These are phyloP conservation scores for Boletus reticuloceps DNA, from an alignment of 768 basidiomycete genomes.

Conservation along the genomic window DNA sequence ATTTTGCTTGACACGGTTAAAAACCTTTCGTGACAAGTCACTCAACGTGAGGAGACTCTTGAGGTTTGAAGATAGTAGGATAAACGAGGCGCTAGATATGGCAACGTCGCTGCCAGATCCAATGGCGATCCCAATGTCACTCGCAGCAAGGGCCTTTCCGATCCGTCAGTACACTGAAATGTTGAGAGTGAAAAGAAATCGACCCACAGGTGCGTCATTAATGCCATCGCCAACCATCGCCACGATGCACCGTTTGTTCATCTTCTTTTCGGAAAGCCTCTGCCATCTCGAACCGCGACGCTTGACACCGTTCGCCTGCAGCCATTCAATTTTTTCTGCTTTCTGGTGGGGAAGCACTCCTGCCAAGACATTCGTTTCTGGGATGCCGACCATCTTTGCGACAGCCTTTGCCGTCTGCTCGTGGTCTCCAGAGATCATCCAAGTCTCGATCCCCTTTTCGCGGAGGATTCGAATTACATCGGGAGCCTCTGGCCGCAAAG, in stretches of 20 bases:
- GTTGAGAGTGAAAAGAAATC: neutral
- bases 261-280: constrained; percentile 16
- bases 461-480: constrained; percentile 54
- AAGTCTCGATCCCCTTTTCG: constrained; percentile 54
- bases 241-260: constrained; percentile 43
- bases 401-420: constrained; percentile 69
- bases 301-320: constrained; percentile 45
- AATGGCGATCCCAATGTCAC: constrained; percentile 61
- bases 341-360: constrained; percentile 83
- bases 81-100: constrained; percentile 76
- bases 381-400: constrained; percentile 64
- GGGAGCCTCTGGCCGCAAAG: constrained; percentile 56
- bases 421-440: constrained; percentile 85
- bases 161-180: constrained; percentile 2
- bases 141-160: constrained; percentile 48
- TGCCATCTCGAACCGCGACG: constrained; percentile 30
- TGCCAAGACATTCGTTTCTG: constrained; percentile 67
- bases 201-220: constrained; percentile 54
- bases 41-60: constrained; percentile 55
- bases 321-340: constrained; percentile 58
- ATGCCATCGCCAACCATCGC: constrained; percentile 63
- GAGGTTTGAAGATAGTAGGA: constrained; percentile 70
- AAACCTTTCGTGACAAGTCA: constrained; percentile 61
- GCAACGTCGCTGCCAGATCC: constrained; percentile 74
- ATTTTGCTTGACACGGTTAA: constrained; percentile 70